Conservation (phyloP, 495 filamentous ascomycete genomes). For the Venustampulla echinocandica region DNA sequence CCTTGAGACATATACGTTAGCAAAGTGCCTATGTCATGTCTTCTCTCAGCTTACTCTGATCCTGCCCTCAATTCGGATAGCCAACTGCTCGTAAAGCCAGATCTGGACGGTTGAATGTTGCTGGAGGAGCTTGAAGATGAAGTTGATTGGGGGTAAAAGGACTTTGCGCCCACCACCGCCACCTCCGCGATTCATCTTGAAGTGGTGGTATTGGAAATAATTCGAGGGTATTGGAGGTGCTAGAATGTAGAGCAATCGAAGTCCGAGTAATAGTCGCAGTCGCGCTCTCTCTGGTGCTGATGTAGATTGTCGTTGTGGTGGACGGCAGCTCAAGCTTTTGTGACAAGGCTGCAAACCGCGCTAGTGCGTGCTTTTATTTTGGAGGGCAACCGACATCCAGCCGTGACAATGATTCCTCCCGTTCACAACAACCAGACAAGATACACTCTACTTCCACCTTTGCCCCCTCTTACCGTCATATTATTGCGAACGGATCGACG, state of each 20-base stretch:
- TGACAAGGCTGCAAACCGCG: constrained; percentile 6
- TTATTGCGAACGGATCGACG: background rate
- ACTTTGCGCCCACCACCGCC: constrained; percentile 79
- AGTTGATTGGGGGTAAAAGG: constrained; percentile 92
- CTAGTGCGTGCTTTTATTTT: constrained; percentile 5
- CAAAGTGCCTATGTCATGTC: constrained; percentile 2
- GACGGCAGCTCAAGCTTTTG: background rate
- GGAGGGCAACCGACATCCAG: background rate
- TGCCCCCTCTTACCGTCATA: background rate
- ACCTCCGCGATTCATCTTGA: constrained; percentile 67
- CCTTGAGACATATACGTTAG: constrained; percentile 38
- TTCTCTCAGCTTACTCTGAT: constrained; percentile 59
- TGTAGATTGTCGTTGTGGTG: background rate
- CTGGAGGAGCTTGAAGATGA: constrained; percentile 95
- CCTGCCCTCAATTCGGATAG: constrained; percentile 88
- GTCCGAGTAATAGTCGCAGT: too few relatives aligned
- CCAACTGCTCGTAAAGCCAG: constrained; percentile 94
- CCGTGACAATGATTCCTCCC: constrained; percentile 2
- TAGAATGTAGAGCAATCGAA: background rate
- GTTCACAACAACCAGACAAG: constrained; percentile 1
- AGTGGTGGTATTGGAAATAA: background rate
- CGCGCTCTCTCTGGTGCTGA: background rate
- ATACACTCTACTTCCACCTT: background rate
- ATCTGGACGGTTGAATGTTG: constrained; percentile 79
- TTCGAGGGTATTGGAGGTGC: background rate